phyloP scores from a whole-genome alignment of 1,284 basidiomycete genomes.

The Mycosarcoma maydis region DNA sequence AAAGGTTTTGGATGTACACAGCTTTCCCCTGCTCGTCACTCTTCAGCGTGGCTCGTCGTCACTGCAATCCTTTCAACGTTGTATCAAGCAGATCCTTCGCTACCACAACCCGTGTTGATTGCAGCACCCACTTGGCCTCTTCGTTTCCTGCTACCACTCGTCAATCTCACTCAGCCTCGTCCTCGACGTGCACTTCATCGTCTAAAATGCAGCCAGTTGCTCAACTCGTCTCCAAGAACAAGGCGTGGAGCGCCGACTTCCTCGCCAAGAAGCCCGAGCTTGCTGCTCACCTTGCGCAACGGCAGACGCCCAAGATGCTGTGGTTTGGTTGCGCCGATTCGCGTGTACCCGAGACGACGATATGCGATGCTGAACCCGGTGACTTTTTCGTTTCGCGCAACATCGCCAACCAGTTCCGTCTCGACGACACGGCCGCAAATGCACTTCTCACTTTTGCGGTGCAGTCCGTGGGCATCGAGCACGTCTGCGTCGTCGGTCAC shows the following conservation, averaged over 20 bases:
- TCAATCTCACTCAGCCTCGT: constrained; percentile 18
- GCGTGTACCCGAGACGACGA: constrained; percentile 70
- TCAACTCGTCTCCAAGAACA: constrained; percentile 49
- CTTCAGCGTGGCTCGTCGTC: constrained; percentile 31
- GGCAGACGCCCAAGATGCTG: constrained; percentile 79
- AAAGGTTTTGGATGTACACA: constrained; percentile 30
- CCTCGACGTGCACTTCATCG: constrained; percentile 1
- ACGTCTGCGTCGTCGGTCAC: constrained; percentile 75
- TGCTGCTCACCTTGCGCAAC: constrained; percentile 73
- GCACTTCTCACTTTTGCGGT: constrained; percentile 86
- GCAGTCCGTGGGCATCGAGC: constrained; percentile 79
- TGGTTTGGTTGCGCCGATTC: constrained; percentile 73
- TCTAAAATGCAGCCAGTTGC: constrained; percentile 29
- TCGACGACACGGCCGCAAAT: constrained; percentile 79
- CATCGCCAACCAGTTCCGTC: constrained; percentile 73
- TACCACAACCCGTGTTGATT: constrained; percentile 8
- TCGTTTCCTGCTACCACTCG: neutral
- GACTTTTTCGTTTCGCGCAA: constrained; percentile 67
- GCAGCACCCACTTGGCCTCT: neutral
- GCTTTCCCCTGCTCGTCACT: constrained; percentile 23
- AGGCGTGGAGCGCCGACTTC: constrained; percentile 48
- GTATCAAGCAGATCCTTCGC: constrained; percentile 6
- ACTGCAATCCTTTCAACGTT: constrained; percentile 8
- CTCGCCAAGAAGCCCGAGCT: constrained; percentile 72
- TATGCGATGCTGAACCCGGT: constrained; percentile 61